phyloP scores from a whole-genome alignment of 1,284 basidiomycete genomes.

The Rhodotorula sp. region DNA sequence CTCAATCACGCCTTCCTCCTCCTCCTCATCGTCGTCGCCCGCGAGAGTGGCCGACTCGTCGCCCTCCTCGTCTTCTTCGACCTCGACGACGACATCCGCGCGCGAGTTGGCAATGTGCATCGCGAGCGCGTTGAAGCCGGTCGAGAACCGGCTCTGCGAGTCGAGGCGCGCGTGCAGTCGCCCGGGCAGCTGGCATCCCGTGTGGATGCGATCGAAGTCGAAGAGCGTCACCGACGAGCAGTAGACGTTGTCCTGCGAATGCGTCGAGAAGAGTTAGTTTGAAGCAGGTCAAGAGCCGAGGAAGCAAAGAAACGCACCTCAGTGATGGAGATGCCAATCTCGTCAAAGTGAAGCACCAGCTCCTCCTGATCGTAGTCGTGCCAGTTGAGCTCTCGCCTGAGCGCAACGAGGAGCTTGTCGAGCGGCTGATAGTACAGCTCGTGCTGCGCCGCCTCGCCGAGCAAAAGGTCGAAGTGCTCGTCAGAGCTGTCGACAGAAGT shows the following conservation, averaged over 20 bases:
- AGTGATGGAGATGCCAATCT: constrained; percentile 35
- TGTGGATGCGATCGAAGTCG: constrained; percentile 45
- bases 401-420: constrained; percentile 25
- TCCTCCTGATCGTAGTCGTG: constrained; percentile 24
- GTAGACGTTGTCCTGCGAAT: constrained; percentile 43
- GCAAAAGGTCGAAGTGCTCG: constrained; percentile 18
- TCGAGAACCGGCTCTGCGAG: constrained; percentile 37
- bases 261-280: background rate
- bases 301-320: constrained; percentile 31
- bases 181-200: constrained; percentile 42
- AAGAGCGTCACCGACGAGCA: constrained; percentile 37
- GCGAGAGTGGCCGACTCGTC: constrained; percentile 11
- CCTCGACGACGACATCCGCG: background rate
- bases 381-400: constrained; percentile 25
- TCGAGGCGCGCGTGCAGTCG: constrained; percentile 38
- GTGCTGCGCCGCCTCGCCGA: constrained; percentile 18
- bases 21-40: background rate
- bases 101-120: constrained; percentile 35
- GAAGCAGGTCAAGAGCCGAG: too few relatives aligned
- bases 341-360: constrained; percentile 37
- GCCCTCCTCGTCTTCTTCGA: constrained; percentile 9
- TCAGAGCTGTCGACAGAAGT: background rate
- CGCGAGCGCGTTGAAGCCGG: constrained; percentile 45
- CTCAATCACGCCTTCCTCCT: background rate
- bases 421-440: constrained; percentile 37